phyloP scores from a whole-genome alignment of 2,329 filamentous ascomycete species.

The Aureobasidium sp. region DNA sequence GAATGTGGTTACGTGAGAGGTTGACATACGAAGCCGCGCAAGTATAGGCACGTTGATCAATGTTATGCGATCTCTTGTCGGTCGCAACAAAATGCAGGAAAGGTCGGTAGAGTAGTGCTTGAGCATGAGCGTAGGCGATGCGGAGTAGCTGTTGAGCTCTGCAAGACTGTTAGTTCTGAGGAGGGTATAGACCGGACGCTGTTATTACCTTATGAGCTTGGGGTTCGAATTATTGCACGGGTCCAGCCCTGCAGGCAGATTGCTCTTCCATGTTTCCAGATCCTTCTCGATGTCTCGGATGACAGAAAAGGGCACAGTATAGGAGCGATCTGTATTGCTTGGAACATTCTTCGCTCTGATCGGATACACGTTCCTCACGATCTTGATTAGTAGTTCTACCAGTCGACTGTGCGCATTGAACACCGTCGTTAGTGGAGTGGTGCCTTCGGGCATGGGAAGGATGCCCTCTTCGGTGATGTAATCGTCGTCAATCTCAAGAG shows the following conservation, averaged over 20 bases:
- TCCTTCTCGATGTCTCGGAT: constrained; percentile 60
- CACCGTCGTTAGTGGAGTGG: constrained; percentile 51
- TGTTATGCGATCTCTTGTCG: constrained; percentile 39
- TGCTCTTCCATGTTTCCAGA: constrained; percentile 56
- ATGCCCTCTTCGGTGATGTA: constrained; percentile 44
- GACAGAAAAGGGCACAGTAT: constrained; percentile 57
- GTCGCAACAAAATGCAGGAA: constrained; percentile 78
- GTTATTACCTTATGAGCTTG: constrained; percentile 65
- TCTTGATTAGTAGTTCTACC: constrained; percentile 52
- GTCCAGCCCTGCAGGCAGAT: constrained; percentile 67
- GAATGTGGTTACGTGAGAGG: constrained; percentile 66
- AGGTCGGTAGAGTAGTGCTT: constrained; percentile 74
- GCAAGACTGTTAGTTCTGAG: constrained; percentile 14
- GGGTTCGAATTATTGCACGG: constrained; percentile 66
- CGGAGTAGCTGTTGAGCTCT: constrained; percentile 67
- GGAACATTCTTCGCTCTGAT: constrained; percentile 44
- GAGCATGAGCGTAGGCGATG: constrained; percentile 75
- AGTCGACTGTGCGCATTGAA: constrained; percentile 55
- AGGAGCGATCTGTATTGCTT: constrained; percentile 43
- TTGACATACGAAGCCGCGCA: constrained; percentile 63
- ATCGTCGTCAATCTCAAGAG: constrained; percentile 43
- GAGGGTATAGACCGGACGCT: background rate
- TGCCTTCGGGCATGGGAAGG: constrained; percentile 48
- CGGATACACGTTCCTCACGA: constrained; percentile 58
- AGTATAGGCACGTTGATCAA: constrained; percentile 73